Conservation (phyloP, 192 early-diverging fungal genomes). For the Funneliformis mosseae region DNA sequence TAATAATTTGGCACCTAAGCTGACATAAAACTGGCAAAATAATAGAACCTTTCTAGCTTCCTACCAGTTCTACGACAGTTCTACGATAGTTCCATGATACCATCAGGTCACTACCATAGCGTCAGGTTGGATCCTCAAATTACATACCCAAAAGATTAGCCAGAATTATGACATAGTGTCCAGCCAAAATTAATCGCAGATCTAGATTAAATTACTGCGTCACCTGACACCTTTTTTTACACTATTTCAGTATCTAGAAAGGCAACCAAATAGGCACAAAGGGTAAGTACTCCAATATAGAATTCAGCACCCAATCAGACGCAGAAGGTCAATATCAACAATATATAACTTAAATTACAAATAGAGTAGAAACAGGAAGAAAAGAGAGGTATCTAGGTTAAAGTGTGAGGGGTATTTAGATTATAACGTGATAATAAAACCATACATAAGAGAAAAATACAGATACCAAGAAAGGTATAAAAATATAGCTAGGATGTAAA, state of each 20-base stretch:
- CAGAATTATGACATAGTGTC: background rate
- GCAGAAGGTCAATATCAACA: too few species aligned
- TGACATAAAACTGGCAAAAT: too few species aligned
- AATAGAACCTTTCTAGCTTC: background rate
- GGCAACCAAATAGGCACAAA: background rate
- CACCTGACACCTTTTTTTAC: background rate
- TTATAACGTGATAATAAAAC: background rate
- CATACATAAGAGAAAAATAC: too few species aligned
- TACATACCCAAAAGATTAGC: background rate
- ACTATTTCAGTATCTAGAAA: too few species aligned
- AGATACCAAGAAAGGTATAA: too few species aligned
- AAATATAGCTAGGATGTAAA: too few species aligned
- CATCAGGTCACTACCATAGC: background rate
- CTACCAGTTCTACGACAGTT: background rate
- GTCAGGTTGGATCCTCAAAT: background rate
- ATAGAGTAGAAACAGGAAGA: too few species aligned
- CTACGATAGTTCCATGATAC: background rate
- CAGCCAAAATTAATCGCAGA: background rate
- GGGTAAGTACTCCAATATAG: background rate
- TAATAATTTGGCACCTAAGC: too few species aligned
- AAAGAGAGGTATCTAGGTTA: background rate
- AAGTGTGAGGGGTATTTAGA: background rate
- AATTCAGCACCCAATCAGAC: too few species aligned
- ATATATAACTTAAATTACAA: too few species aligned
- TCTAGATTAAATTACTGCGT: background rate